phyloP scores from a whole-genome alignment of 495 filamentous ascomycete species.

The Lasiosphaeris hirsuta region DNA sequence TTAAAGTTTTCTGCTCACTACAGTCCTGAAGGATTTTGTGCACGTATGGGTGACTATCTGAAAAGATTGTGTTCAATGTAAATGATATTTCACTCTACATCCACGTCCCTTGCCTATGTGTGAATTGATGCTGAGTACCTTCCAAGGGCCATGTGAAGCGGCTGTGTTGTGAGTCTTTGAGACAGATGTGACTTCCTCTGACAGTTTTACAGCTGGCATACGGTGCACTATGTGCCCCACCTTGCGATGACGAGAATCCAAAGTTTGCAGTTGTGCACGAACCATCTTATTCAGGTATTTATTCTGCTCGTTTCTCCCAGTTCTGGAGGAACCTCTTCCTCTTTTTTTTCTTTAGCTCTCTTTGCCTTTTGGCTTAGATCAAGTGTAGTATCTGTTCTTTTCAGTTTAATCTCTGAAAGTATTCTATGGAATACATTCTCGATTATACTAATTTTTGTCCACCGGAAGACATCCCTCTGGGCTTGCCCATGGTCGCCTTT shows the following conservation, averaged over 20 bases:
- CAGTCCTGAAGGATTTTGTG: no score
- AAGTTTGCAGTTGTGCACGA: neutral
- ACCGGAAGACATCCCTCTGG: conserved; percentile 41
- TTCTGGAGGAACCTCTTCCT: neutral
- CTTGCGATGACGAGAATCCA: neutral
- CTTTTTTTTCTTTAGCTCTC: conserved; percentile 35
- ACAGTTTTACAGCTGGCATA: no score
- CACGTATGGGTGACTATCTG: no score
- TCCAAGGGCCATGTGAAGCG: no score
- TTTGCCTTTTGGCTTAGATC: conserved; percentile 83
- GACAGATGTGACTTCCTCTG: no score
- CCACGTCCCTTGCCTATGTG: no score
- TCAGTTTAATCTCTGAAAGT: conserved; percentile 86
- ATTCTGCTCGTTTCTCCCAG: neutral
- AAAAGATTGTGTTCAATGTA: no score
- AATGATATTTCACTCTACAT: no score
- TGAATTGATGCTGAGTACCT: no score
- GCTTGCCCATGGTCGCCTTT: conserved; percentile 70
- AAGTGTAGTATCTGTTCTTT: conserved; percentile 99
- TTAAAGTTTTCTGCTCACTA: no score
- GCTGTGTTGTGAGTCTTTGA: no score
- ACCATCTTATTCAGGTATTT: neutral
- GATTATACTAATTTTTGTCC: conserved; percentile 81
- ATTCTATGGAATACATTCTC: conserved; percentile 66
- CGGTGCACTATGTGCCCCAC: no score